Evolutionary conservation across 179 eudicot species (phyloP), one percentile per base, ranked within the genome.

Genomic region (Silene noctiflora): DNA sequence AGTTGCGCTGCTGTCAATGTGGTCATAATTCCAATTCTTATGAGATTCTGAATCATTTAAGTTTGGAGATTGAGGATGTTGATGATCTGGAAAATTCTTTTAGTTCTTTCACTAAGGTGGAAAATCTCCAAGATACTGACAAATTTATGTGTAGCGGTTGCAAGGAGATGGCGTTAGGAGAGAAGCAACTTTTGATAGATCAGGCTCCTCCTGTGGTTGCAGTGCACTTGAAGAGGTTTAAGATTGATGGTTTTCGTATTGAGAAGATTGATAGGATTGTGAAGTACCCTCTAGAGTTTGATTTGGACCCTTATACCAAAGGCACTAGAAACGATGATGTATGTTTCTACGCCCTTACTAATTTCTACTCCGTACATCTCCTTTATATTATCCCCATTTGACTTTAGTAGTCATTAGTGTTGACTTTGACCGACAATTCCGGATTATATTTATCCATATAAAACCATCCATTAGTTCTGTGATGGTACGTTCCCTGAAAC

Each of bases 221-320:
- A 16, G 85, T 95, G 67, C 99, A 95, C 85, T 76, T 95, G 82
- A 95, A 95, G 88, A 91, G 99, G 81, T 95, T 95, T 73, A 92
- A 95, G 85, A 86, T 83, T 78, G 85, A 92, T 82, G 96, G 97
- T 6, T 25, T 79, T 6, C 46, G 35, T 76, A 84, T 90, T 53
- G 87, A 92, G 83, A 95, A 95, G 81, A 86, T 92, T 77, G 95
- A 92, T 65, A 88, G 81, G 80, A 80, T 44, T 76, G 94, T 95
- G 56, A 79, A 77, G 20, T 92, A 84, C 76, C 97, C 97, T 17
- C 71, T 88, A 70, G 95, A 88, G 83, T 81, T 95, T 75, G 91
- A 95, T 82, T 78, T 95, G 80, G 29, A 27, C 67, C 87, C 96
- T 22, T 95, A 84, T 72, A 84, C 88, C 8, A 80, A 48, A 69